Evolutionary conservation across 805 yeast genomes (phyloP), one percentile per base, ranked within the genome.

Genomic region (Yarrowia sp.): DNA sequence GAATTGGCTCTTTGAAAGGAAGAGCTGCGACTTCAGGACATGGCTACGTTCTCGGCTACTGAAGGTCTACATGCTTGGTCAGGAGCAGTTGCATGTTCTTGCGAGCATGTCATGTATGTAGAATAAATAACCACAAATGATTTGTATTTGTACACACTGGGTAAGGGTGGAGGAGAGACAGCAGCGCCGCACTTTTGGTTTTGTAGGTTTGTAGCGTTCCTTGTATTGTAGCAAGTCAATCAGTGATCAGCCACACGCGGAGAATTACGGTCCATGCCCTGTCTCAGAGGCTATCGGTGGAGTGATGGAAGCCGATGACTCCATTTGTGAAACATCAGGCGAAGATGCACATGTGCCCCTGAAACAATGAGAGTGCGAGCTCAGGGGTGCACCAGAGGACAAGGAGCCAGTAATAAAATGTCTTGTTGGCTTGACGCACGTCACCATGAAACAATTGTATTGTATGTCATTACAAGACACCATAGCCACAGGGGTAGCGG

Each of bases 51-150:
- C 36, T 32, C 40, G 55, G 55, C 55, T 15, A 32, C 55, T 32
- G 22, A 49, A 32, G 40, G 40, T 35, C 55, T 32, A 49, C 40
- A 49, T 32, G 55, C 55, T 19, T 32, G 58, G 32, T 38, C 16
- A 35, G 19, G 32, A 52, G 32, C 42, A 52, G 56, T 32, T 16
- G 16, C 59, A 53, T 53, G 59, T 53, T 26, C 32, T 38, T 38
- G 11, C 10, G n/a, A 16, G 43, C 58, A 16, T 53, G 58, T 12
- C n/a, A 53, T 53, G 59, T 53, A 53, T 53, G 59, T 53, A 53
- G 59, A 40, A 53, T 53, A 53, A 52, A 52, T 19, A 52, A 26
- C 40, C 38, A 52, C 35, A 12, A 45, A 45, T n/a, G 48, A 45
- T 16, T 41, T 45, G 48, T 45, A 45, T 45, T 16, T 16, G 48